Conservation (phyloP, 257 asterid species). For the Lycium ferocissimum region DNA sequence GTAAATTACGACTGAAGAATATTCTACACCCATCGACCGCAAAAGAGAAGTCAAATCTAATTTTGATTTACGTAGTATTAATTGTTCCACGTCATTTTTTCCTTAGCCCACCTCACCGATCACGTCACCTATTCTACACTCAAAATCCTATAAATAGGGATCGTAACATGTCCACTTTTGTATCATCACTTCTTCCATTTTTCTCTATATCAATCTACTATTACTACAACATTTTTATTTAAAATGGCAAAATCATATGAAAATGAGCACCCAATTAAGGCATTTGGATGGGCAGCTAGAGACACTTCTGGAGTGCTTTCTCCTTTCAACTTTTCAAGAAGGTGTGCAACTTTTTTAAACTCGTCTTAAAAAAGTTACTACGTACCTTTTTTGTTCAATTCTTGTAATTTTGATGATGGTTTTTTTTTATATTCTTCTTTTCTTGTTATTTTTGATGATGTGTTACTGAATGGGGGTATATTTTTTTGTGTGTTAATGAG, state of each 20-base stretch:
- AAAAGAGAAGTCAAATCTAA: not conserved
- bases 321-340: conserved; percentile 64
- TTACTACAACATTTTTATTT: not conserved
- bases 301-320: conserved; percentile 59
- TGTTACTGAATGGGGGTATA: not conserved
- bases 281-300: conserved; percentile 61
- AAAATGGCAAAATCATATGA: conserved; percentile 58
- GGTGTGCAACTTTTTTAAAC: conserved; percentile 36
- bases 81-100: not conserved
- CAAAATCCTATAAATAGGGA: not conserved
- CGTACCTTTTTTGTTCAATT: not conserved
- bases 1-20: not conserved
- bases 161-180: not conserved
- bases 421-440: not conserved
- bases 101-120: not conserved
- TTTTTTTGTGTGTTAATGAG: not conserved
- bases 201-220: not conserved
- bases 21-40: not conserved
- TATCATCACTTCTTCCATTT: not conserved
- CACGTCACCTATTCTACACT: not conserved
- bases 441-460: not conserved
- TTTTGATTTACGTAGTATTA: not conserved
- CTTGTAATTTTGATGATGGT: not conserved
- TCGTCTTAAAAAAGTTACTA: not conserved
- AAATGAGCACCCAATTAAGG: conserved; percentile 57